Conservation (phyloP, 768 basidiomycete genomes). For the Tulasnella sp. region DNA sequence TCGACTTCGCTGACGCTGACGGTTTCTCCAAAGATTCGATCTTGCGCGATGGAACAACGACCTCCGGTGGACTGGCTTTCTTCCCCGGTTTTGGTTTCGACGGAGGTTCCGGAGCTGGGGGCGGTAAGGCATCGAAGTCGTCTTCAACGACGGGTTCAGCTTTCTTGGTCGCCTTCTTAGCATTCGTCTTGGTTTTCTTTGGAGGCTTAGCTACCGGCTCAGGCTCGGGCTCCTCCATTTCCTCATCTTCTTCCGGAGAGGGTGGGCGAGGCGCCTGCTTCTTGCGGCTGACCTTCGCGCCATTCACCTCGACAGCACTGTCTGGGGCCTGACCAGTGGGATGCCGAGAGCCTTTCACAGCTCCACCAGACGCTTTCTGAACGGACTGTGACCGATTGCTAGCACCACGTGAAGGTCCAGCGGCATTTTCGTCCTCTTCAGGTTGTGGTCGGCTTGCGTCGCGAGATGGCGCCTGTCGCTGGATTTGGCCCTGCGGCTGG, state of each 20-base stretch:
- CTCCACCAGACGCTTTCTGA: not conserved
- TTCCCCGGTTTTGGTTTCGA: not conserved
- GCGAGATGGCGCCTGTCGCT: not conserved
- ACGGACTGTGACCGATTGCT: not conserved
- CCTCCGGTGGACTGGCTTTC: not conserved
- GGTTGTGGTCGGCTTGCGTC: not conserved
- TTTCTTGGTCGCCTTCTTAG: not conserved
- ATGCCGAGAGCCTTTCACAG: not conserved
- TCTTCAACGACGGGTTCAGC: not conserved
- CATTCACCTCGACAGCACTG: not conserved
- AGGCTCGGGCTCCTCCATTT: not conserved
- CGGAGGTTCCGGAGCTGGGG: not conserved
- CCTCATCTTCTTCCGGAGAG: not conserved
- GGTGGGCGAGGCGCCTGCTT: not conserved
- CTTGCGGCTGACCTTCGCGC: conserved; percentile 4
- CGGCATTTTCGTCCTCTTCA: not conserved
- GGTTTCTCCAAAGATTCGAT: not conserved
- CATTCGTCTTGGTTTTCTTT: not conserved
- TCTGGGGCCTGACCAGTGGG: not conserved
- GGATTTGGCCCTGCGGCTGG: not conserved
- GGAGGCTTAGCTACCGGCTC: not conserved
- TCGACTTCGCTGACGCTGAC: not conserved
- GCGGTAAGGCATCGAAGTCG: not conserved
- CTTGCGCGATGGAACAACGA: not conserved
- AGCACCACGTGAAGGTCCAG: not conserved